Percentiles rank a stretch among this genome's conserved stretches.
Conservation (phyloP, 306 rosid species). For the Malus asiatica region DNA sequence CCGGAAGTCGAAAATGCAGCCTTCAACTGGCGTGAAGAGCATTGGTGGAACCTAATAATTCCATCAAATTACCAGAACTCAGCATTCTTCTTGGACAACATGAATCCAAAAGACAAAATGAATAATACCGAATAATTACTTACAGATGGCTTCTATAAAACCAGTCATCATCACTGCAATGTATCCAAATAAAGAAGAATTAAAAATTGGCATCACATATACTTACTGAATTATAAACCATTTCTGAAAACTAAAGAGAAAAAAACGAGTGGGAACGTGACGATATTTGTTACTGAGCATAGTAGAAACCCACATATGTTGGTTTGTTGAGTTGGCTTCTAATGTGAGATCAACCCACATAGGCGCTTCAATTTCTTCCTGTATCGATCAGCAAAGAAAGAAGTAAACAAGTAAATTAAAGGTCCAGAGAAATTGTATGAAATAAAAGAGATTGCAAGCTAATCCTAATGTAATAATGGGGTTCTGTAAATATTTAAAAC, state of each 20-base stretch:
- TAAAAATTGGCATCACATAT: neutral
- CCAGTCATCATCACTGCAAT: conserved; percentile 61
- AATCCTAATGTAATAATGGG: neutral
- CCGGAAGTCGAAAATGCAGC: conserved; percentile 43
- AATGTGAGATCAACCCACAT: conserved; percentile 71
- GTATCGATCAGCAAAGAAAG: conserved; percentile 22
- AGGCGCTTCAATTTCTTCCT: conserved; percentile 81
- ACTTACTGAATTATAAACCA: neutral
- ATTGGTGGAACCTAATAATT: conserved; percentile 62
- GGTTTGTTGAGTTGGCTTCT: conserved; percentile 33
- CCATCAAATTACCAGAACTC: conserved; percentile 15
- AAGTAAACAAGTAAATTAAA: neutral
- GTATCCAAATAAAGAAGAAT: conserved; percentile 6
- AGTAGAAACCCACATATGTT: conserved; percentile 37
- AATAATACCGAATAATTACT: conserved; percentile 1
- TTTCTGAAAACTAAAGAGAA: neutral
- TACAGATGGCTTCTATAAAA: conserved; percentile 62
- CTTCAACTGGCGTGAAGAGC: conserved; percentile 55
- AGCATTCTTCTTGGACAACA: neutral
- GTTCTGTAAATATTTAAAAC: too few species aligned
- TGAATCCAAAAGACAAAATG: neutral
- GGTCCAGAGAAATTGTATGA: neutral
- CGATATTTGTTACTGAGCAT: neutral
- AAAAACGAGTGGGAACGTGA: neutral
- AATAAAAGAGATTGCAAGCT: neutral